Evolutionary conservation across 306 rosid species (phyloP), one percentile per base, ranked within the genome.

Genomic region (Luffa acutangula): DNA sequence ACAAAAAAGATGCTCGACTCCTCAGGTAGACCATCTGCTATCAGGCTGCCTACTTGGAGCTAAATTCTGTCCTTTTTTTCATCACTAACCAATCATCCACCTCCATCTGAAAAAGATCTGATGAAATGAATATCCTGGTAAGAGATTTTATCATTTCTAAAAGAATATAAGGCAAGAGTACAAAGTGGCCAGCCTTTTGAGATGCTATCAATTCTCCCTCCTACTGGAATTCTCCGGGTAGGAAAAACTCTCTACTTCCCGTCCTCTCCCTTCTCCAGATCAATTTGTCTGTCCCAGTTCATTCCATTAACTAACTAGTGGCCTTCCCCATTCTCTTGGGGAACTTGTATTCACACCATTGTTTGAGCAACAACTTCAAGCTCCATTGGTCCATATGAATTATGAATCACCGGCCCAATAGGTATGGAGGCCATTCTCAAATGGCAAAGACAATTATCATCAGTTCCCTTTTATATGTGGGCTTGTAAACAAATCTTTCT

Each of bases 61-160:
- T 11, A 71, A 45, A 21, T 20, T 71, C 39, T 21, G 54, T 42
- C 1, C 21, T 3, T 43, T 71, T 46, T 46, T 37, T 25, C 77
- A 73, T 73, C 58, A 31, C 43, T 49, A 71, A 48, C 59, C 59
- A 71, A 10, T 43, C 56, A 72, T 72, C 60, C 77, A 48, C 77
- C 57, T 48, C 59, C 56, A 15, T 73, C 43, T 21, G 77, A 46
- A 73, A 48, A 73, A 49, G 21, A 48, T 46, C 21, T 49, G 3
- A 72, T 48, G 58, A 48, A 72, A 72, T 72, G 60, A 31, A 48
- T 14, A 33, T 1, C 39, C 10, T 0, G 12, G 12, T 42, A 42
- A 9, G 36, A 67, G 51, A 67, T 4, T 67, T 41, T 43, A 42
- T 67, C 14, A 9, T 42, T 67, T 67, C 33, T 20, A 11, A 39